phyloP scores from a whole-genome alignment of 805 yeast species.

The Candida patagonica region DNA sequence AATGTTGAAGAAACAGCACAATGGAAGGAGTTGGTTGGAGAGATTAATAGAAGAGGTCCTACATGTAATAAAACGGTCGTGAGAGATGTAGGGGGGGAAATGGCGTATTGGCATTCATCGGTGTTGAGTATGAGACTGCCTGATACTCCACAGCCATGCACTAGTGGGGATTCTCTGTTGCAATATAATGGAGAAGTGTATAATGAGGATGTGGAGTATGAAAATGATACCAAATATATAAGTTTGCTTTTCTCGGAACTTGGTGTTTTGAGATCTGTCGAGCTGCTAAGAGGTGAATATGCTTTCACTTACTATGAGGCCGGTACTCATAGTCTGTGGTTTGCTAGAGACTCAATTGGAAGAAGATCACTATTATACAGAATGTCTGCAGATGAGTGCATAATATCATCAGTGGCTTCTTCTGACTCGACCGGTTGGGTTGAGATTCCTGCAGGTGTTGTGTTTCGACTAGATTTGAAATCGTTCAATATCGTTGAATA shows the following conservation, averaged over 20 bases:
- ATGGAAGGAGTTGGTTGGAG: not conserved
- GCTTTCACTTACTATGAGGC: slow-evolving; percentile 44
- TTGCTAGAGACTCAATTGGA: slow-evolving; percentile 81
- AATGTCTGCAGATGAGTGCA: slow-evolving; percentile 28
- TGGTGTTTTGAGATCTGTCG: slow-evolving; percentile 36
- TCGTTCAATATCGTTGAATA: slow-evolving; percentile 13
- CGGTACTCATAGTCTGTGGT: slow-evolving; percentile 36
- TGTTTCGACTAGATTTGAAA: slow-evolving; percentile 36
- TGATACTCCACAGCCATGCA: slow-evolving; percentile 63
- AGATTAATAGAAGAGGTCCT: slow-evolving; percentile 9
- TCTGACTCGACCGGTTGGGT: slow-evolving; percentile 5
- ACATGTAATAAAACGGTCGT: slow-evolving; percentile 1
- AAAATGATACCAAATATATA: slow-evolving; percentile 60
- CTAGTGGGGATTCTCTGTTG: slow-evolving; percentile 30
- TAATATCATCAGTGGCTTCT: slow-evolving; percentile 38
- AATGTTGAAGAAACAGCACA: not conserved
- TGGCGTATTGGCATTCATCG: slow-evolving; percentile 42
- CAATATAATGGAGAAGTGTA: slow-evolving; percentile 93
- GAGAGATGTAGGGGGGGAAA: not conserved
- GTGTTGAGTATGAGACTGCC: slow-evolving; percentile 77
- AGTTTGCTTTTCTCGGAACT: slow-evolving; percentile 28
- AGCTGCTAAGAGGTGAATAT: slow-evolving; percentile 66
- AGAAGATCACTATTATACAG: slow-evolving; percentile 60
- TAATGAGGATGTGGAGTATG: slow-evolving; percentile 39
- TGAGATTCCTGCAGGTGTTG: slow-evolving; percentile 49